These are phyloP conservation scores for Mycena maculata DNA, from an alignment of 768 basidiomycete genomes.

Conservation along the genomic window DNA sequence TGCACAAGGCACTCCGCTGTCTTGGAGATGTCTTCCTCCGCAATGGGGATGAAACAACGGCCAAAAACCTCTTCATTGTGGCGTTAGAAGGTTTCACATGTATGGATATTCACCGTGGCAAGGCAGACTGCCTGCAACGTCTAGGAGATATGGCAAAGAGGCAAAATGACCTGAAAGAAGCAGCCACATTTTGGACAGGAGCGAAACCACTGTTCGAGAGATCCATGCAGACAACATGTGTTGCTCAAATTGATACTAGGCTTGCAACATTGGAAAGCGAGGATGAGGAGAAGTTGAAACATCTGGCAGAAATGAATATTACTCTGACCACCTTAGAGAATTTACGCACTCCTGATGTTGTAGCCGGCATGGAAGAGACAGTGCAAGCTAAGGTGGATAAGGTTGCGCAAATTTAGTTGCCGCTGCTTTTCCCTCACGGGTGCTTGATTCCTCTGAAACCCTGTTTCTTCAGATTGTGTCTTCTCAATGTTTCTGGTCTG, in stretches of 20 bases:
- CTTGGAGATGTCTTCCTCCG: background rate
- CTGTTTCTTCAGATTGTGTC: no score
- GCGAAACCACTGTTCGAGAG: background rate
- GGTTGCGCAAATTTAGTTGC: no score
- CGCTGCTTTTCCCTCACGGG: no score
- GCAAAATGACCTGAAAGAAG: background rate
- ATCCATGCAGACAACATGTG: background rate
- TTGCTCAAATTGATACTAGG: background rate
- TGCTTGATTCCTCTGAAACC: no score
- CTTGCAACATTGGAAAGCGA: background rate
- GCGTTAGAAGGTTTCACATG: background rate
- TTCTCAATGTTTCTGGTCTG: no score
- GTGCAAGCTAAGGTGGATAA: no score
- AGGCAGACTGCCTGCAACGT: background rate
- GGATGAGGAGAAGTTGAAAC: background rate
- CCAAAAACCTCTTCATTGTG: background rate
- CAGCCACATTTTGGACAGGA: background rate
- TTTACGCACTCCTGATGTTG: no score
- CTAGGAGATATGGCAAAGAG: background rate
- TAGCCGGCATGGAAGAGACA: no score
- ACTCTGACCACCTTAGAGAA: no score
- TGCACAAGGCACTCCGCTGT: background rate
- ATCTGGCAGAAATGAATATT: no score
- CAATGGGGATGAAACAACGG: background rate
- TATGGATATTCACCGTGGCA: background rate